Evolutionary conservation across 768 basidiomycete genomes (phyloP), one percentile per base, ranked within the genome.

Genomic region (Mycena chlorophos): DNA sequence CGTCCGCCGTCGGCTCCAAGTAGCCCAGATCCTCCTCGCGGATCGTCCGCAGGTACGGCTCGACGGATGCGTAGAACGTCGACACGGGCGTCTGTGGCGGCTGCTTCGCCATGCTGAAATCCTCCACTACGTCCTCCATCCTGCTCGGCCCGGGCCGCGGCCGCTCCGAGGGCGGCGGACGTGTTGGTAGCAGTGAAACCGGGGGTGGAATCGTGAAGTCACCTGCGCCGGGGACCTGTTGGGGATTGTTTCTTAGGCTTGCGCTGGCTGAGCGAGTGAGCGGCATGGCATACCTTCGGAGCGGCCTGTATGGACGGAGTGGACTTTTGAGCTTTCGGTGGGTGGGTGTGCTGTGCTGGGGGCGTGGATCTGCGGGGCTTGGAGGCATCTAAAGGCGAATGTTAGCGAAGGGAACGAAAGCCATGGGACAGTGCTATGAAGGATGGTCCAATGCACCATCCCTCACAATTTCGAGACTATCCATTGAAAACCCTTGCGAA

Each of bases 1-100:
- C 94, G 65, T 98, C 94, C n/a, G 83, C 90, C 12, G 87, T 87
- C 65, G 90, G 90, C 56, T 92, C 89, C 50, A 99, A 78, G 71
- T 94, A 95, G 2, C 96, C 96, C 26, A 98, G 75, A 66, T 99
- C 97, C 70, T 98, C 97, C 71, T 98, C 97, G 58, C 88, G 88
- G 40, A 98, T 85, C 22, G 84, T 83, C 49, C 94, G 86, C 65
- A 95, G 77, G 78, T 90, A 99, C 12, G 91, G 89, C 65, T 98
- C 96, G 43, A 96, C 84, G 64, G 86, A 88, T 23, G 87, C 77
- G 71, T 94, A 94, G 68, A 97, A 98, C 1, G 92, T 93, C 27
- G 75, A 80, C 26, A 88, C 80, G 19, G 76, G 78, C 10, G 79
- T 80, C 67, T 91, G 89, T n/a, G 81, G 62, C 0, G 92, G 91